phyloP scores from a whole-genome alignment of 2,329 filamentous ascomycete species.

The Alternaria rosae region DNA sequence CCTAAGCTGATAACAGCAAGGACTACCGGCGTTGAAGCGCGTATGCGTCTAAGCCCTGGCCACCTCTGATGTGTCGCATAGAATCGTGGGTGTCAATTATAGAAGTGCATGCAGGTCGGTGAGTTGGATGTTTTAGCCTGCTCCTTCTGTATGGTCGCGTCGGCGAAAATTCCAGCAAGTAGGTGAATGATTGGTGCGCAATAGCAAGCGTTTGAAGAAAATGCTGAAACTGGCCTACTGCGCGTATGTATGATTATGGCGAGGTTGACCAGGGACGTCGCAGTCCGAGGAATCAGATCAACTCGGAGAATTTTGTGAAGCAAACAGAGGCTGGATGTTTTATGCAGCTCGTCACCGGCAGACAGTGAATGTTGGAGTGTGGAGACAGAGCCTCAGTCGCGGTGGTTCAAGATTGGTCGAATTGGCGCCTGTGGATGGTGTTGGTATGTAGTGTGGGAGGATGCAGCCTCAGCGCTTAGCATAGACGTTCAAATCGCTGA shows the following conservation, averaged over 20 bases:
- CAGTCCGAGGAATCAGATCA: conserved; percentile 23
- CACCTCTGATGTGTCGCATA: conserved; percentile 24
- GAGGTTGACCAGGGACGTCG: conserved; percentile 39
- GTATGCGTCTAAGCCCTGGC: conserved; percentile 35
- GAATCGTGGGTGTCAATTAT: conserved; percentile 38
- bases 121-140: conserved; percentile 35
- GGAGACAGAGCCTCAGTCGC: conserved; percentile 23
- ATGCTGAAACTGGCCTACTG: conserved; percentile 39
- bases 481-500: conserved; percentile 36
- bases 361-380: conserved; percentile 14
- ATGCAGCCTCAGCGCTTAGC: conserved; percentile 45
- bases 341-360: conserved; percentile 29
- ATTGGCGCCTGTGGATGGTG: conserved; percentile 41
- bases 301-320: conserved; percentile 26
- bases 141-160: conserved; percentile 31
- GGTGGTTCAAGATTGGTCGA: conserved; percentile 39
- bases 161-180: conserved; percentile 24
- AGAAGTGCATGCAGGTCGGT: conserved; percentile 35
- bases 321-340: conserved; percentile 27
- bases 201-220: conserved; percentile 27
- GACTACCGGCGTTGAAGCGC: conserved; percentile 34
- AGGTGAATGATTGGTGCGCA: conserved; percentile 31
- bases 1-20: conserved; percentile 39
- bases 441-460: conserved; percentile 29
- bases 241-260: conserved; percentile 34